Percentiles rank a stretch among this genome's conserved stretches.
Evolutionary conservation across 495 filamentous ascomycete genomes (phyloP).

Genomic region (Terfezia boudieri): DNA sequence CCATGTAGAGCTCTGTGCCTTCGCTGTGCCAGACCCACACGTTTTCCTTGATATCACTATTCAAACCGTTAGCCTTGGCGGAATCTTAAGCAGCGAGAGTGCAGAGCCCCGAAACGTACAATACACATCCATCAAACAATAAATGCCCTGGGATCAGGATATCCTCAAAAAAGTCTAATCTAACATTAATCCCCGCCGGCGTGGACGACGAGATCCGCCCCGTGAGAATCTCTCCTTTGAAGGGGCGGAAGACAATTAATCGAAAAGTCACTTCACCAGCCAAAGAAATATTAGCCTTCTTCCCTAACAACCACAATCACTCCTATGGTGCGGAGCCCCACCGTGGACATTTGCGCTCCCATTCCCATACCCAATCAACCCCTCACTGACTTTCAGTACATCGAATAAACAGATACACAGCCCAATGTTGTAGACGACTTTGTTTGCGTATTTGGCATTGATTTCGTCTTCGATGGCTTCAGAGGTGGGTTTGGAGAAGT

Average conservation of each 20-base stretch:
- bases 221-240: conserved; percentile 70
- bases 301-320: not conserved
- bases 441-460: conserved; percentile 89
- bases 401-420: conserved; percentile 85
- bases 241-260: conserved; percentile 81
- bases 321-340: conserved; percentile 17
- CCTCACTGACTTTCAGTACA: conserved; percentile 65
- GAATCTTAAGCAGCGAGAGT: not conserved
- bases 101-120: conserved; percentile 30
- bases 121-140: conserved; percentile 48
- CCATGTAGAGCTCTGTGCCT: conserved; percentile 52
- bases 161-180: conserved; percentile 58
- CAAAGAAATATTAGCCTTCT: conserved; percentile 1
- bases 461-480: conserved; percentile 80
- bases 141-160: conserved; percentile 52
- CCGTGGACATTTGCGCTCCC: conserved; percentile 84
- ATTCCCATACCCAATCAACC: conserved; percentile 71
- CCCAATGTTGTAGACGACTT: conserved; percentile 52
- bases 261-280: conserved; percentile 54
- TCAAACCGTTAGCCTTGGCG: conserved; percentile 9
- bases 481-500: conserved; percentile 56
- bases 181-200: conserved; percentile 58
- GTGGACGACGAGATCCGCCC: conserved; percentile 56
- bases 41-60: conserved; percentile 43
- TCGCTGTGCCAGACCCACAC: conserved; percentile 67